Conservation (phyloP, 495 filamentous ascomycete species). For the Daldinia decipiens region DNA sequence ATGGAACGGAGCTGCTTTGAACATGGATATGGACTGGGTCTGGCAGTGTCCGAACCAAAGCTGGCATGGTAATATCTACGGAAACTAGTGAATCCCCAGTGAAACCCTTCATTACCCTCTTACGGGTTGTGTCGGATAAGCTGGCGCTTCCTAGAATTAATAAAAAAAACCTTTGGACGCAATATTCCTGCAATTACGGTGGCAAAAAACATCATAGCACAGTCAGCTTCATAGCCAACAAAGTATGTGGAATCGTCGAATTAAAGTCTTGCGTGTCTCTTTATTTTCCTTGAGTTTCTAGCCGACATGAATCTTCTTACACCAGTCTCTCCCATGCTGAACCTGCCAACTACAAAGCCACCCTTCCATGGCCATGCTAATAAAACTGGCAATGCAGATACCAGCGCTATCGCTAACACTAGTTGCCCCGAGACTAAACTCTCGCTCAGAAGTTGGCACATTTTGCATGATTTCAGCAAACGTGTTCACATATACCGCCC, state of each 20-base stretch:
- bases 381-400: slow-evolving; percentile 87
- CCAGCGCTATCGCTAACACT: slow-evolving; percentile 93
- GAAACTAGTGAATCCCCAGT: neutral
- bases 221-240: neutral
- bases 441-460: slow-evolving; percentile 77
- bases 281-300: slow-evolving; percentile 19
- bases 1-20: slow-evolving; percentile 34
- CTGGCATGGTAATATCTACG: slow-evolving; percentile 30
- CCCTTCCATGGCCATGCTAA: slow-evolving; percentile 86
- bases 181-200: neutral
- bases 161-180: neutral
- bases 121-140: neutral
- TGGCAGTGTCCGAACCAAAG: slow-evolving; percentile 42
- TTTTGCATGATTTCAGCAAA: slow-evolving; percentile 89
- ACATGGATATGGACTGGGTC: slow-evolving; percentile 41
- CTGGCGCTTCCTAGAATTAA: neutral
- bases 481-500: slow-evolving; percentile 92
- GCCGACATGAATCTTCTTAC: slow-evolving; percentile 58
- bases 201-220: neutral
- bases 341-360: slow-evolving; percentile 86
- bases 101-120: too few relatives aligned
- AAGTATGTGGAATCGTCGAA: neutral
- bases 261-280: too few relatives aligned
- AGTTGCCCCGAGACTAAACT: slow-evolving; percentile 89
- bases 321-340: slow-evolving; percentile 78